These are phyloP conservation scores for Moesziomyces sp. DNA, from an alignment of 1,284 basidiomycete species.

Conservation along the genomic window DNA sequence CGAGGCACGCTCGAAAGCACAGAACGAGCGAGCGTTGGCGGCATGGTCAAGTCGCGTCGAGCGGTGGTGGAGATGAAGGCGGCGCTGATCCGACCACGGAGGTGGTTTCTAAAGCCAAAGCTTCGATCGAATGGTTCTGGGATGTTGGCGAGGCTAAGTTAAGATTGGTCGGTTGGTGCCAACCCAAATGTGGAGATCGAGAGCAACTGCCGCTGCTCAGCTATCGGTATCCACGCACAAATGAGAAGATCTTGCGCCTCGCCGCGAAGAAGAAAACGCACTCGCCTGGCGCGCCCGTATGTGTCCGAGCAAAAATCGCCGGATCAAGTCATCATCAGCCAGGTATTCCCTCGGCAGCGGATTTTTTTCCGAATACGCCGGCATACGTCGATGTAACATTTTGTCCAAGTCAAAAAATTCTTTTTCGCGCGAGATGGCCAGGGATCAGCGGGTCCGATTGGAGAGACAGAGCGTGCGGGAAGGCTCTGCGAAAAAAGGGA, in stretches of 20 bases:
- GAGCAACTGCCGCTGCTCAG: too few species aligned
- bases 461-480: not conserved
- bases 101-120: not conserved
- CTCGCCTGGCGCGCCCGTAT: not conserved
- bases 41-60: constrained; percentile 9
- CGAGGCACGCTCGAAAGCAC: constrained; percentile 13
- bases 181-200: constrained; percentile 5
- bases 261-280: constrained; percentile 2
- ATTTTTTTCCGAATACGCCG: too few species aligned
- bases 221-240: too few species aligned
- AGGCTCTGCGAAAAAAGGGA: not conserved
- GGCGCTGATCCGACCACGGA: too few species aligned
- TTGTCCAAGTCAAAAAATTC: too few species aligned
- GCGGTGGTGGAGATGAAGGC: not conserved
- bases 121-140: not conserved
- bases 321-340: not conserved
- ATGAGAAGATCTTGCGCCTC: too few species aligned
- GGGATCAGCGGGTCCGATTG: not conserved
- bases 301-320: not conserved
- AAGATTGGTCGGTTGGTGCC: too few species aligned
- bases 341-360: not conserved
- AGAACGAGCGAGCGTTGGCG: constrained; percentile 17
- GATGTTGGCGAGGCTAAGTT: too few species aligned
- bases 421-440: not conserved
- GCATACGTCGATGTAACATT: too few species aligned